Conservation (phyloP, 2,329 filamentous ascomycete genomes). For the Madurella mycetomatis region DNA sequence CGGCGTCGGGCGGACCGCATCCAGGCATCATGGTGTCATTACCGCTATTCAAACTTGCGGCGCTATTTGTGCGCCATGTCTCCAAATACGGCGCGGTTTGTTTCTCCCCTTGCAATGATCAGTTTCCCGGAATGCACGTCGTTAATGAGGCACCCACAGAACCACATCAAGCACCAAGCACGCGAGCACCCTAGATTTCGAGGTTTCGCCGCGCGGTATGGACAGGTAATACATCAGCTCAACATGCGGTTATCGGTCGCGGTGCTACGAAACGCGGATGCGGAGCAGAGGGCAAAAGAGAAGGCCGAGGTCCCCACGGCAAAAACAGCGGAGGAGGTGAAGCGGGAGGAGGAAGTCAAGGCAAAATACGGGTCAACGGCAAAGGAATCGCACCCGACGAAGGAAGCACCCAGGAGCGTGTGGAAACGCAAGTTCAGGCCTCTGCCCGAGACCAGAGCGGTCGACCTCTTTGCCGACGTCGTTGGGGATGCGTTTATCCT, state of each 20-base stretch:
- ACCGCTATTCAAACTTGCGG: conserved; percentile 62
- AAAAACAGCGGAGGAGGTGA: conserved; percentile 58
- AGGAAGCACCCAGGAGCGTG: conserved; percentile 38
- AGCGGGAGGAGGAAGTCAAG: conserved; percentile 47
- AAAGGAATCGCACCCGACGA: conserved; percentile 38
- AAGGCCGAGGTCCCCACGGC: conserved; percentile 60
- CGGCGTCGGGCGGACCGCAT: not conserved
- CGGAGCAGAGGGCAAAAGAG: conserved; percentile 56
- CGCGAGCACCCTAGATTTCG: conserved; percentile 62
- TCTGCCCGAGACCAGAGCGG: conserved; percentile 60
- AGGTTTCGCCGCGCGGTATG: conserved; percentile 56
- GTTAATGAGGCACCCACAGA: conserved; percentile 39
- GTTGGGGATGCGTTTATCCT: conserved; percentile 61
- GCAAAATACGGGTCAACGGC: conserved; percentile 40
- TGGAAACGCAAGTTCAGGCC: conserved; percentile 60
- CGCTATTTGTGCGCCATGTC: conserved; percentile 60
- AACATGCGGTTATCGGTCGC: conserved; percentile 63
- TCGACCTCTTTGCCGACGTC: conserved; percentile 63
- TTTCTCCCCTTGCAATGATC: conserved; percentile 11
- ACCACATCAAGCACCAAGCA: conserved; percentile 61
- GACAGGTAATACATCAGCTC: conserved; percentile 60
- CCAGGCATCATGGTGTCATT: conserved; percentile 54
- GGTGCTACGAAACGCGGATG: conserved; percentile 52
- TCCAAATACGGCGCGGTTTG: conserved; percentile 67
- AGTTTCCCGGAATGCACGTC: not conserved